Evolutionary conservation across 2,329 filamentous ascomycete genomes (phyloP), one percentile per base, ranked within the genome.

Genomic region (Aspergillus udagawae): DNA sequence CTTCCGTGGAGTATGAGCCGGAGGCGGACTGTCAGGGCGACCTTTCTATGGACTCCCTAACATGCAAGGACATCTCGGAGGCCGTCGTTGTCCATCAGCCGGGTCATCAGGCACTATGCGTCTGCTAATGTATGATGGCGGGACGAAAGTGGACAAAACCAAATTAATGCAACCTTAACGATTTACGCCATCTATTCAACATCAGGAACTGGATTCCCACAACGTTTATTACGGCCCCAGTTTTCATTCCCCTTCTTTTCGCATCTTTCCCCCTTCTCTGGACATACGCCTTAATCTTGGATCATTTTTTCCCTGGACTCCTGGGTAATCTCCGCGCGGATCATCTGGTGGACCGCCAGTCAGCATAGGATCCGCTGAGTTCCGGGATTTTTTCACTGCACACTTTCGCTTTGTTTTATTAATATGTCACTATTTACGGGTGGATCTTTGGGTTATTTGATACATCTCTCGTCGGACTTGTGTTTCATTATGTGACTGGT

Each of bases 1-100:
- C 70, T 49, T 73, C 73, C 3, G 67, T 71, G 12, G 66, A 68
- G 29, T 69, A 69, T 55, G 65, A 71, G 25, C 67, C 68, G 25
- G 68, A 70, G 27, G 59, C 63, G 21, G 65, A 67, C 53, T 65
- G 65, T 61, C 72, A 72, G 53, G 63, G 66, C 35, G 65, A 69
- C 12, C 68, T 71, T 49, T 65, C 70, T 25, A 55, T 69, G 49
- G 63, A 67, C 42, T 61, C 66, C 21, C 59, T 68, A 50, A 61
- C 63, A 32, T 64, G 70, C 53, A 63, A 61, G 55, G 67, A 69
- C 38, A 59, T 68, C 27, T 64, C 65, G 25, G 70, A 70, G 55
- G 72, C 73, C 49, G 63, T 69, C 4, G 52, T 67, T 27, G 57
- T 68, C 14, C 66, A 66, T 25, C 65, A 66, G 55, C 59, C 65